Evolutionary conservation across 305 asterid genomes (phyloP), one percentile per base, ranked within the genome.

Genomic region (Striga hermonthica): DNA sequence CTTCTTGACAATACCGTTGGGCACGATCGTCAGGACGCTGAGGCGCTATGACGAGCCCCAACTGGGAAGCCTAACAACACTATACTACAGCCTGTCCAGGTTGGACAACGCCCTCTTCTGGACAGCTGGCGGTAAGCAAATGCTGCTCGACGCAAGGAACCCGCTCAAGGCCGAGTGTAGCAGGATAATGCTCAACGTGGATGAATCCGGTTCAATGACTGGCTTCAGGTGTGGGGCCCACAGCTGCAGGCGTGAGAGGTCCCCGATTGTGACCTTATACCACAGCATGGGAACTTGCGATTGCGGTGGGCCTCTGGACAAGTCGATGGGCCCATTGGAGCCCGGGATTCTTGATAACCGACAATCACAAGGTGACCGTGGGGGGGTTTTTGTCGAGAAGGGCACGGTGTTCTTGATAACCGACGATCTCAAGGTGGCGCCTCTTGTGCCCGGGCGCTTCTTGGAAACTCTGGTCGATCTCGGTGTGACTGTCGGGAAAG

Each of bases 31-130:
- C 5, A 49, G 22, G 13, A 4, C 11, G 4, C 22, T 49, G 4
- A 5, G 4, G 16, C 11, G 31, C 2, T 22, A 22, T 22, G 2
- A 22, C 31, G 31, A 22, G 31, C 31, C 31, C 31, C 31, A 1
- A 22, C 31, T 69, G 3, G 79, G 79, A 53, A 52, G 79, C 75
- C 45, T 72, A n/a, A 59, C 9, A 15, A 40, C 35, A n/a, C 65
- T 72, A 67, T 52, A 50, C 35, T 8, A 52, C 0, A 47, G 71
- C 7, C 38, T 65, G 7, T 43, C 50, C 9, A 40, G 38, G 48
- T 47, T 62, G 3, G 66, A 47, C 9, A 14, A 2, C 14, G 38
- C 2, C 50, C 36, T 47, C 38, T 74, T 67, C 15, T 56, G 38
- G 54, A 13, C 61, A 0, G 34, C 7, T 14, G 22, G 3, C 4